Percentiles rank a stretch among this genome's conserved stretches.
Evolutionary conservation across 371 early-diverging fungal genomes (phyloP).

Genomic region (Phascolomyces articulosus): DNA sequence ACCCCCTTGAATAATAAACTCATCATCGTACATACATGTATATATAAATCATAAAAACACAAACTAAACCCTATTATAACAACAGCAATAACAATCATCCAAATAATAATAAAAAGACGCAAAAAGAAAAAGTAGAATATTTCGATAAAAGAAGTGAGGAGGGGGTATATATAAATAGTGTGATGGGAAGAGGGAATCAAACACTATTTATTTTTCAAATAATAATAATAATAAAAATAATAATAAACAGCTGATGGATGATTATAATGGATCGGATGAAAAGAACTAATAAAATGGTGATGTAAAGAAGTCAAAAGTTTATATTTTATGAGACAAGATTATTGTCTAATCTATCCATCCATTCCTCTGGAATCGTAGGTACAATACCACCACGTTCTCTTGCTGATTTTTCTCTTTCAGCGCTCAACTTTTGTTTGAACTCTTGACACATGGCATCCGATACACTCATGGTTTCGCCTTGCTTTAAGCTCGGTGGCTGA

Average conservation of each 20-base stretch:
- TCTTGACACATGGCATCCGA: constrained; percentile 37
- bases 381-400: constrained; percentile 33
- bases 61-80: no score
- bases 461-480: constrained; percentile 14
- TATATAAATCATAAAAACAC: no score
- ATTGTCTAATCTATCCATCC: constrained; percentile 46
- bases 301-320: not conserved
- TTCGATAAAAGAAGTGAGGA: no score
- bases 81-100: no score
- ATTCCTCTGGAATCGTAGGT: constrained; percentile 54
- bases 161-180: no score
- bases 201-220: no score
- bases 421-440: constrained; percentile 31
- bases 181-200: no score
- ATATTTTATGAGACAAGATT: constrained; percentile 15
- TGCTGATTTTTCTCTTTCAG: constrained; percentile 24
- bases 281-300: no score
- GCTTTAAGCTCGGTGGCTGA: constrained; percentile 17
- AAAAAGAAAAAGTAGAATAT: no score
- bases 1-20: not conserved
- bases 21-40: constrained; percentile 5
- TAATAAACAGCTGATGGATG: no score
- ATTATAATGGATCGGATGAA: no score
- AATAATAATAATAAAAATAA: no score
- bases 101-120: not conserved